Evolutionary conservation across 768 basidiomycete species (phyloP), one percentile per base, ranked within the genome.

Genomic region (Boletus fagicola): DNA sequence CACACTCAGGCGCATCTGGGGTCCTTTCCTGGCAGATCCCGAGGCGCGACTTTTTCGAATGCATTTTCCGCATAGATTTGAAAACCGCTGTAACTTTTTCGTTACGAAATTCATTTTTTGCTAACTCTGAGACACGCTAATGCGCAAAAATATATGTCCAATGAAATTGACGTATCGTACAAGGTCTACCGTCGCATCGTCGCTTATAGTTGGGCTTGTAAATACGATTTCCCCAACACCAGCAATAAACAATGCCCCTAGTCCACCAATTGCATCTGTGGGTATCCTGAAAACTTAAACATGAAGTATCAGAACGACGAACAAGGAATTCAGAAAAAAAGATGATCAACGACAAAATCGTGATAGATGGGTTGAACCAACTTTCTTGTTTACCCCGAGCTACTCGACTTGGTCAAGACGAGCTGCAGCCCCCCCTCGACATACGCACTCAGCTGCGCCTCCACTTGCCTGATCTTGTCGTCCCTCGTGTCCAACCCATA

Each of bases 401-500:
- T 49, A 7, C 54, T 55, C 48, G 67, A 57, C 54, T 73, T 73
- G 58, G 50, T 58, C 58, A 71, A 38, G 24, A 39, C 39, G 24
- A 71, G 62, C n/a, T 62, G 40, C 40, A 71, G 26, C 13, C 69
- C 69, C 3, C 15, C 46, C 20, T 73, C 62, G 57, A 73, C 67
- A 11, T 53, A 61, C 30, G 31, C 35, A 28, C 5, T 42, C 48
- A 72, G 35, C 30, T 44, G 58, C 24, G 53, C 46, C 28, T 47
- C 49, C 20, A 67, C 38, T 31, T 67, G 50, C 20, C 33, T 44
- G 26, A 71, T 73, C 53, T 58, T 73, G 36, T 60, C 61, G 44
- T 72, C 72, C 53, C 72, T 47, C 39, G 44, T 64, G 39, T 71
- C 70, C 48, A 61, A 20, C 35, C 72, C 70, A 45, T 73, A 70